Evolutionary conservation across 116 monocot genomes (phyloP), one percentile per base, ranked within the genome.

Genomic region (Trichopus zeylanicus): DNA sequence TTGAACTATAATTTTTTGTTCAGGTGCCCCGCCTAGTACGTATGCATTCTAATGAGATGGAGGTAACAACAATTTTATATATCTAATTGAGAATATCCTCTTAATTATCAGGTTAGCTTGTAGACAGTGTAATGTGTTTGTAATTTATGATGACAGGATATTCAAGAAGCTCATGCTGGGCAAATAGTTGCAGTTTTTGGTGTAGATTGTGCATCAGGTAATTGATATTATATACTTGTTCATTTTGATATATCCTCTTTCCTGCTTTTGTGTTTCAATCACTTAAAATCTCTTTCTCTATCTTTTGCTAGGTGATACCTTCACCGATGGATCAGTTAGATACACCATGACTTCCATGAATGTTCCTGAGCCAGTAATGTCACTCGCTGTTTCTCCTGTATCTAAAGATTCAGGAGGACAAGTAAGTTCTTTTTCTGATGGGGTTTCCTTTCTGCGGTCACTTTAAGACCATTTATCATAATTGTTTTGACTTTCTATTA

Each of bases 131-230:
- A 42, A 13, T 42, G 16, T 66, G 24, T 63, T 29, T 34, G 25
- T 22, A 18, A 29, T 16, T n/a, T 15, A 27, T 30, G 11, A n/a
- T 56, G 55, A 68, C 68, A 97, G 97, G 98, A 98, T 61, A 98
- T 98, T 78, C 98, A 82, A 74, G 88, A 98, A 64, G 98, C 86
- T 69, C 78, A 98, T 82, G 79, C 98, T 70, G 92, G 98, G 19
- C 98, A 98, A 62, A 98, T 98, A 75, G 98, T 91, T 73, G 98
- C 98, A 7, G 98, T 98, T n/a, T 91, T 91, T 78, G 98, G 92
- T 67, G 79, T 98, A 28, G 98, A 98, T 76, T 98, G 98, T 82
- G 98, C 98, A 66, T 91, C 97, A 68, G 97, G 97, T 85, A 67
- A 26, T 6, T 16, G 13, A 32, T 46, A 19, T 47, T 57, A 49